These are phyloP conservation scores for Claviceps cyperi DNA, from an alignment of 2,329 filamentous ascomycete genomes.

Conservation along the genomic window DNA sequence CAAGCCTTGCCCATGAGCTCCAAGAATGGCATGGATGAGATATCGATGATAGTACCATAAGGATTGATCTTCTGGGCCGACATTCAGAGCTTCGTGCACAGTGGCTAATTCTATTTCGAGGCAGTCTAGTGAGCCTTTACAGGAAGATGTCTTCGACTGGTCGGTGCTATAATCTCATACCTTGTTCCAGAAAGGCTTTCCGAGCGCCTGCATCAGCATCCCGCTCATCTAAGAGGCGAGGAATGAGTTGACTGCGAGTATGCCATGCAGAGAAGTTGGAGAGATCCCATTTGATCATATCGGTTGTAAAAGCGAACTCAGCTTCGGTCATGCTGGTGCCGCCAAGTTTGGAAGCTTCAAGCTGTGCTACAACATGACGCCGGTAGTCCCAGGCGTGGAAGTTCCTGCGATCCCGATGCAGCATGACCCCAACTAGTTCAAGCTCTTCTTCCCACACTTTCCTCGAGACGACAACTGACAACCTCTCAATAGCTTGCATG, in stretches of 20 bases:
- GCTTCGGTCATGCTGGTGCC: slow-evolving; percentile 54
- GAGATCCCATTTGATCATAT: slow-evolving; percentile 71
- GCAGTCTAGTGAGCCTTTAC: background rate
- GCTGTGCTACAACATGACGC: slow-evolving; percentile 57
- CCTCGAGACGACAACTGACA: slow-evolving; percentile 41
- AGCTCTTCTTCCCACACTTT: slow-evolving; percentile 76
- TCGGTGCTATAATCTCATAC: slow-evolving; percentile 23
- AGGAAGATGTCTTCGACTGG: background rate
- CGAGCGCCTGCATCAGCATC: slow-evolving; percentile 48
- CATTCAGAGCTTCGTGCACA: slow-evolving; percentile 66
- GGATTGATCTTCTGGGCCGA: slow-evolving; percentile 86
- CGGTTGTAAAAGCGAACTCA: slow-evolving; percentile 82
- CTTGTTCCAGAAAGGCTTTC: slow-evolving; percentile 55
- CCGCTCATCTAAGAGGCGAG: slow-evolving; percentile 58
- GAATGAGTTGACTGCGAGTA: slow-evolving; percentile 71
- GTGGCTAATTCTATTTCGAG: slow-evolving; percentile 50
- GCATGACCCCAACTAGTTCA: slow-evolving; percentile 72
- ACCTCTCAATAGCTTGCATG: slow-evolving; percentile 49
- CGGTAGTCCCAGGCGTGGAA: slow-evolving; percentile 96
- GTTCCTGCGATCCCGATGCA: slow-evolving; percentile 72
- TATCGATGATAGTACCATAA: slow-evolving; percentile 96
- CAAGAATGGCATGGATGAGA: slow-evolving; percentile 55
- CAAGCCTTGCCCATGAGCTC: slow-evolving; percentile 16
- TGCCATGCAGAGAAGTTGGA: slow-evolving; percentile 99
- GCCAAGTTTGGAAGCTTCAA: slow-evolving; percentile 45